Percentiles rank a stretch among this genome's conserved stretches.
Conservation (phyloP, 2,329 filamentous ascomycete genomes). For the Chaetomium strumarium region DNA sequence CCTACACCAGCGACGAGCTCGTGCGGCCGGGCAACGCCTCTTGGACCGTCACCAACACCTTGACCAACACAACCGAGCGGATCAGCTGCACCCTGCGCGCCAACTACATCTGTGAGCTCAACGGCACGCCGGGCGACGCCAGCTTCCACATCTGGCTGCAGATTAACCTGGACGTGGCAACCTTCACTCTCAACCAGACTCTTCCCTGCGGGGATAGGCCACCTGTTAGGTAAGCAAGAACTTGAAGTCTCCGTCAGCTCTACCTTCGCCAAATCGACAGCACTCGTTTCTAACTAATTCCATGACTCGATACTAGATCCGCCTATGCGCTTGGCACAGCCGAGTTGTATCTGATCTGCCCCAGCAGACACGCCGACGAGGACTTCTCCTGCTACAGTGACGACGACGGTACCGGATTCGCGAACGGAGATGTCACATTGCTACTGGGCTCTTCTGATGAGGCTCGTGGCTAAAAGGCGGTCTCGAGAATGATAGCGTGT, state of each 20-base stretch:
- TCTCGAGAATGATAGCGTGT: neutral
- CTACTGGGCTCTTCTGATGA: neutral
- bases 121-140: conserved; percentile 11
- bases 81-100: conserved; percentile 11
- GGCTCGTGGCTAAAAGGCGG: no score
- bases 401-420: neutral
- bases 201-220: neutral
- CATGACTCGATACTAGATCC: neutral
- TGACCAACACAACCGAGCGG: conserved; percentile 5
- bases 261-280: neutral
- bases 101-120: conserved; percentile 19
- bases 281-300: neutral
- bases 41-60: conserved; percentile 15
- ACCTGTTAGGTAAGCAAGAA: neutral
- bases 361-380: neutral
- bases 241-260: neutral
- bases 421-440: neutral
- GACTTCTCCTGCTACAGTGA: conserved; percentile 1
- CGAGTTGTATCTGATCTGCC: conserved; percentile 8
- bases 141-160: conserved; percentile 17
- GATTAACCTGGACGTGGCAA: conserved; percentile 15
- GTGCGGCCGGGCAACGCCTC: conserved; percentile 12
- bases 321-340: conserved; percentile 9
- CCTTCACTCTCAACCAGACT: conserved; percentile 15
- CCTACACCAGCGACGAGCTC: conserved; percentile 12